Base-by-base conservation (phyloP, 2,329 filamentous ascomycete genomes). In the Microsporum canis region DNA sequence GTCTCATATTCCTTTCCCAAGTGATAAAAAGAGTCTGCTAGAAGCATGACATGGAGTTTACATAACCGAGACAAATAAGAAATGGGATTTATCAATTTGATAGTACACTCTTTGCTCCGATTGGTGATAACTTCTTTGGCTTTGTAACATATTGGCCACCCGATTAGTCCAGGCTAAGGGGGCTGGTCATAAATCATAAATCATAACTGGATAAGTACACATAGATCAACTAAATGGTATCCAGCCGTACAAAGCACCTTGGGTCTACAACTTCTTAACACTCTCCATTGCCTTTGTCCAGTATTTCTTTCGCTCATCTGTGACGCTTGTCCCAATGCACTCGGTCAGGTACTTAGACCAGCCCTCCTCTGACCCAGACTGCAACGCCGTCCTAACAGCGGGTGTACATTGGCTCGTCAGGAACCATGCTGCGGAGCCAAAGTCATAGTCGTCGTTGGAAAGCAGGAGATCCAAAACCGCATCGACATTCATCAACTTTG, bases 361-460 rank as follows among this genome's bases (percentile, higher is more conserved):
- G 0, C 81, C 83, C 0, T 69, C 72, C 66, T 78, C 67, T 0
- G 75, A 76, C 0, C 78, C 81, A n/a, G 67, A 67, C 59, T 74
- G 73, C 59, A 87, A 68, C 2, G 71, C 76, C 2, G 67, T 45
- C 59, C 78, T 71, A 31, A 82, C 74, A n/a, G 67, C 70, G 0
- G 68, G 66, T 0, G 65, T 68, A 68, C 84, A 87, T 68, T 85
- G 76, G 0, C 76, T 80, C 10, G 70, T 78, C 57, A 85, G 68
- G 67, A 82, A 87, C 85, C 85, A 87, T 5, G 82, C 80, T 1
- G 79, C 84, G 12, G 77, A 80, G 0, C 76, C 84, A 68, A 85
- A 87, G 58, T 79, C 78, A 62, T 79, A 80, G 27, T 77, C 71
- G 58, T 80, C 77, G 3, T 73, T 65, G 0, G 69, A 68, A 43